Evolutionary conservation across 176 grass and related monocot species (phyloP).

Genomic region (Themeda triandra): DNA sequence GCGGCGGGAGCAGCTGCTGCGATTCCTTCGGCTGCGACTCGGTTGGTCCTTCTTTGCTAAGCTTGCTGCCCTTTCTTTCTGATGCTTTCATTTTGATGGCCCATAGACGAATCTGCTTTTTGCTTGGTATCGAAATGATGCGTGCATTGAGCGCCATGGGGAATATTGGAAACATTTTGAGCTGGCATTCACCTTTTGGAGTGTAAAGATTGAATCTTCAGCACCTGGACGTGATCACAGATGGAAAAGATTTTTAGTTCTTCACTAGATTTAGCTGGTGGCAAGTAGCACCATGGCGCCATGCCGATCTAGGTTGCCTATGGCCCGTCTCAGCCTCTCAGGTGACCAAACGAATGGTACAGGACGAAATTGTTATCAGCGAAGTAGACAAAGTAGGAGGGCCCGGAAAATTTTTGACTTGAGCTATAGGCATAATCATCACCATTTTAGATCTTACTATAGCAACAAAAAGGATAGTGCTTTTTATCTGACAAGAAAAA

Average conservation of each 20-base stretch:
- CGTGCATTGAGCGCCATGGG: neutral
- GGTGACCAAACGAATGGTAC: conserved; percentile 5
- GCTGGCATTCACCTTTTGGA: conserved; percentile 15
- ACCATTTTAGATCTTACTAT: conserved; percentile 12
- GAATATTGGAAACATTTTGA: neutral
- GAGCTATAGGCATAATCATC: conserved; percentile 26
- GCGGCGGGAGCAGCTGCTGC: conserved; percentile 33
- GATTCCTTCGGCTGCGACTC: conserved; percentile 44
- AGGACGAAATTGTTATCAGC: neutral
- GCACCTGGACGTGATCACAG: neutral
- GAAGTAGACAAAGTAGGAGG: conserved; percentile 35
- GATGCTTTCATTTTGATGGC: neutral
- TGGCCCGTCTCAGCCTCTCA: conserved; percentile 17
- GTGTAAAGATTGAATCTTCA: neutral
- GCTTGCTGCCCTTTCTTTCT: neutral
- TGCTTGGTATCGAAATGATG: conserved; percentile 7
- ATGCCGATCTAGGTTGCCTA: conserved; percentile 26
- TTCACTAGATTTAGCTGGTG: neutral
- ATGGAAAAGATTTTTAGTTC: neutral
- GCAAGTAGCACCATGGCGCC: neutral
- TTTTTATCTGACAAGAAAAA: conserved; percentile 28
- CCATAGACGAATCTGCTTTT: neutral
- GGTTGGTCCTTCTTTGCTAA: conserved; percentile 21
- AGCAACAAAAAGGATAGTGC: neutral
- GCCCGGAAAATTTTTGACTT: conserved; percentile 6